Conservation (phyloP, 495 filamentous ascomycete genomes). For the Xylaria scruposa region DNA sequence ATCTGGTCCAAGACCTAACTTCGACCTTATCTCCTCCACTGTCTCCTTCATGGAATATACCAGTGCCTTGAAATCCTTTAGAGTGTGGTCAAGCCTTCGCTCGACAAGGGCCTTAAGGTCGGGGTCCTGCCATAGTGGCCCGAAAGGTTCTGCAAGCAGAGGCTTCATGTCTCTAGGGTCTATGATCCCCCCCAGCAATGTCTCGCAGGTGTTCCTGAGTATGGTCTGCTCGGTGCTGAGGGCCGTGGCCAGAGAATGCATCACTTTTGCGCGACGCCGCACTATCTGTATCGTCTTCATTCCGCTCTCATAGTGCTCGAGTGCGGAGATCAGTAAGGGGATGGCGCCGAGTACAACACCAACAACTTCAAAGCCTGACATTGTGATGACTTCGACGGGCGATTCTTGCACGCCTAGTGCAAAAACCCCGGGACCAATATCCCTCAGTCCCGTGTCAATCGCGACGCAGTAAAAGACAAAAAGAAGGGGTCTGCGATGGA, state of each 20-base stretch:
- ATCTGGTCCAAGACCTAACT: conserved; percentile 30
- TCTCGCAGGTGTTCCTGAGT: conserved; percentile 45
- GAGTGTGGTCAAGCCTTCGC: conserved; percentile 18
- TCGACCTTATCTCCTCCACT: conserved; percentile 32
- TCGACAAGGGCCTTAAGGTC: conserved; percentile 14
- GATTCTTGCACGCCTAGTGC: no score
- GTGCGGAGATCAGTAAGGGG: conserved; percentile 47
- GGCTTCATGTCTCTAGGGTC: conserved; percentile 31
- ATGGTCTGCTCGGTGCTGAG: conserved; percentile 42
- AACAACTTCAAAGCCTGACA: conserved; percentile 54
- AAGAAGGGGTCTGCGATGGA: background rate
- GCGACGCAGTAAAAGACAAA: background rate
- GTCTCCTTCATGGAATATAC: conserved; percentile 33
- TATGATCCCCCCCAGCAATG: conserved; percentile 38
- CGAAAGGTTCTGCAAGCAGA: conserved; percentile 39
- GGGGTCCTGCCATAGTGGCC: conserved; percentile 26
- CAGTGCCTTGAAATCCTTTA: conserved; percentile 24
- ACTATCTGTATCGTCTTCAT: conserved; percentile 36
- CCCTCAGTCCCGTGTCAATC: no score
- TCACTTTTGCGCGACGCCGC: conserved; percentile 31
- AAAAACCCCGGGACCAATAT: no score
- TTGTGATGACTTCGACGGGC: conserved; percentile 18
- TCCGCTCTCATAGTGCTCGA: conserved; percentile 47
- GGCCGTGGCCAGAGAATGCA: conserved; percentile 40
- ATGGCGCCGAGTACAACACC: conserved; percentile 51